phyloP scores from a whole-genome alignment of 2,329 filamentous ascomycete species.

The Neonectria sp. region DNA sequence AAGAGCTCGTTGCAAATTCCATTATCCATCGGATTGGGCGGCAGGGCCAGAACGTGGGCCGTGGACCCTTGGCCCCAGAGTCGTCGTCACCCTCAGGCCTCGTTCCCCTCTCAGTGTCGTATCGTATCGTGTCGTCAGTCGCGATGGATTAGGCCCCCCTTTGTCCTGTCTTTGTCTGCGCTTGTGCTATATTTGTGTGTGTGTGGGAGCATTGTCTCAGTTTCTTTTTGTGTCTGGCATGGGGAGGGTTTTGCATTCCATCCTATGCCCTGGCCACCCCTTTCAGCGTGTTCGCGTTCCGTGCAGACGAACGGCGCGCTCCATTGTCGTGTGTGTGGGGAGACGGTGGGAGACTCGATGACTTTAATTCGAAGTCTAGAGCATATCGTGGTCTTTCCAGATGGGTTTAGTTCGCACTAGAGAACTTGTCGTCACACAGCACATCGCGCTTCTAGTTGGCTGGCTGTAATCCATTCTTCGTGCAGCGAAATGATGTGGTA shows the following conservation, averaged over 20 bases:
- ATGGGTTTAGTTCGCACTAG: not conserved
- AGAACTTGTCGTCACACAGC: not conserved
- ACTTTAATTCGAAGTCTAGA: conserved; percentile 1
- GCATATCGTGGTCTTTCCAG: not conserved
- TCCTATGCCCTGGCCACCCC: conserved; percentile 3
- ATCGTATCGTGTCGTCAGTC: conserved; percentile 4
- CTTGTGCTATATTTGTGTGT: not conserved
- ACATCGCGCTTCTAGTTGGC: not conserved
- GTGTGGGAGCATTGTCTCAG: not conserved
- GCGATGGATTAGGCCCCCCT: not conserved
- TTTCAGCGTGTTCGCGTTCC: conserved; percentile 13
- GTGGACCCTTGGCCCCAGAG: conserved; percentile 3
- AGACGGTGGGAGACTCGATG: conserved; percentile 15
- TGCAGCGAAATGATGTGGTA: not conserved
- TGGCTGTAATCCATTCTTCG: not conserved
- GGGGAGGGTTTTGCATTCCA: conserved; percentile 14
- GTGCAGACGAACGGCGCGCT: conserved; percentile 23
- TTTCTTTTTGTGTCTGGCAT: not conserved
- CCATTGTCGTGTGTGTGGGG: conserved; percentile 9
- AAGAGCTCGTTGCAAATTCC: not conserved
- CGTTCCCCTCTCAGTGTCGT: not conserved
- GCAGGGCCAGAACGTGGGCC: conserved; percentile 12
- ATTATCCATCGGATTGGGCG: not conserved
- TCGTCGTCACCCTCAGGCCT: conserved; percentile 21
- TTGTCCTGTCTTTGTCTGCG: conserved; percentile 1